Conservation (phyloP, 371 early-diverging fungal species). For the Rhizopus arrhizus region DNA sequence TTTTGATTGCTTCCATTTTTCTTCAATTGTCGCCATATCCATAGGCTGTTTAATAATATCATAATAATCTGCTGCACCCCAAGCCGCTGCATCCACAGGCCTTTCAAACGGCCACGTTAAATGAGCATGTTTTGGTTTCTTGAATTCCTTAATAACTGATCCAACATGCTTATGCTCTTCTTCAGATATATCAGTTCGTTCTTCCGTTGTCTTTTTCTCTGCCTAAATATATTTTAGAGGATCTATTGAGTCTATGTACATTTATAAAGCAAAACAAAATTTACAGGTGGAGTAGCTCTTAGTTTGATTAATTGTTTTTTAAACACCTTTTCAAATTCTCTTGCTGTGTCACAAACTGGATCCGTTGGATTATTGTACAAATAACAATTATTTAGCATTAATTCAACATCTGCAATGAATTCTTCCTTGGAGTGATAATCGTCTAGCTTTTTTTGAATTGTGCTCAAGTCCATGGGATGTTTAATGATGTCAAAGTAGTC, state of each 20-base stretch:
- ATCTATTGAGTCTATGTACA: background rate
- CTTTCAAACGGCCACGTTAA: slow-evolving; percentile 61
- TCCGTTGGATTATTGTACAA: slow-evolving; percentile 78
- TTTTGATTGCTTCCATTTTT: slow-evolving; percentile 63
- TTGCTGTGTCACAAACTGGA: slow-evolving; percentile 71
- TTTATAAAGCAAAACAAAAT: background rate
- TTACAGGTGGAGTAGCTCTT: background rate
- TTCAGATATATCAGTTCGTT: slow-evolving; percentile 40
- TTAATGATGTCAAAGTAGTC: slow-evolving; percentile 89
- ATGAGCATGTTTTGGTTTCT: slow-evolving; percentile 28
- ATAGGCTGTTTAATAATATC: slow-evolving; percentile 93
- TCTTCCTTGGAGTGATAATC: slow-evolving; percentile 48
- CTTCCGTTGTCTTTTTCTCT: background rate
- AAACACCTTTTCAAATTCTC: slow-evolving; percentile 53
- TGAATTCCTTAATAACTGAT: slow-evolving; percentile 41
- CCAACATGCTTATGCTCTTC: slow-evolving; percentile 71
- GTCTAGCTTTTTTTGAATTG: slow-evolving; percentile 77
- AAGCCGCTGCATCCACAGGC: slow-evolving; percentile 90
- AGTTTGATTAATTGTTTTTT: slow-evolving; percentile 17
- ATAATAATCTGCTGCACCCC: slow-evolving; percentile 88
- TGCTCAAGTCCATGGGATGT: slow-evolving; percentile 97
- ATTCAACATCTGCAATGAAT: slow-evolving; percentile 47
- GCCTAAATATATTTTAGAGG: background rate
- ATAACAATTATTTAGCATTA: slow-evolving; percentile 60
- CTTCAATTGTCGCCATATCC: slow-evolving; percentile 91